phyloP scores from a whole-genome alignment of 805 yeast species.

The Yarrowia sp. region DNA sequence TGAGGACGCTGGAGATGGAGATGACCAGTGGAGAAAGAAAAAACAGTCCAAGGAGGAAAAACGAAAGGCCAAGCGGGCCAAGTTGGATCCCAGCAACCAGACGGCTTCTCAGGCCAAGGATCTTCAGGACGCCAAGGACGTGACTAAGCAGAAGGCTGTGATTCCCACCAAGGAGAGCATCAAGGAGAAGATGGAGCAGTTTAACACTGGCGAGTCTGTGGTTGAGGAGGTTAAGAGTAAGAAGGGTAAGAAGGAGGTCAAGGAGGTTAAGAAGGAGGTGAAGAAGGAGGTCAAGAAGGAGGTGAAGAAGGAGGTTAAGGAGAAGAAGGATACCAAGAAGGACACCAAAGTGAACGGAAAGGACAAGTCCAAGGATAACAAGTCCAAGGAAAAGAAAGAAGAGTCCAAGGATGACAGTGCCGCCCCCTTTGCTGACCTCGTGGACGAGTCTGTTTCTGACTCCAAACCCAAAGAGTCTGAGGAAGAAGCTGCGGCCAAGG shows the following conservation, averaged over 20 bases:
- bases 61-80: slow-evolving; percentile 58
- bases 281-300: slow-evolving; percentile 28
- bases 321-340: slow-evolving; percentile 1
- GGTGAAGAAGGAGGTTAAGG: not conserved
- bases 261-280: slow-evolving; percentile 26
- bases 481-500: slow-evolving; percentile 29
- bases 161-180: slow-evolving; percentile 19
- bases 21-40: slow-evolving; percentile 86
- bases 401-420: slow-evolving; percentile 16
- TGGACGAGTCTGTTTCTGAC: slow-evolving; percentile 31
- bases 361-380: too few species aligned
- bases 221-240: slow-evolving; percentile 25
- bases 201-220: slow-evolving; percentile 34
- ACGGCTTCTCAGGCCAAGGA: slow-evolving; percentile 39
- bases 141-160: slow-evolving; percentile 21
- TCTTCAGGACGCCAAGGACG: slow-evolving; percentile 37
- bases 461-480: slow-evolving; percentile 27
- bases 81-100: slow-evolving; percentile 60
- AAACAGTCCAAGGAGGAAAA: slow-evolving; percentile 66
- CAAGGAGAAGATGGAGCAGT: slow-evolving; percentile 29
- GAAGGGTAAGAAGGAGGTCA: not conserved
- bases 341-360: not conserved
- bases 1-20: slow-evolving; percentile 76
- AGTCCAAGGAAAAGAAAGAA: slow-evolving; percentile 22
- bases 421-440: slow-evolving; percentile 20